A percentile compares a stretch with the other conserved stretches of the same genome.
These are phyloP conservation scores for Dendrocalamus latiflorus DNA, from an alignment of 202 grass and related monocot genomes.

Conservation along the genomic window DNA sequence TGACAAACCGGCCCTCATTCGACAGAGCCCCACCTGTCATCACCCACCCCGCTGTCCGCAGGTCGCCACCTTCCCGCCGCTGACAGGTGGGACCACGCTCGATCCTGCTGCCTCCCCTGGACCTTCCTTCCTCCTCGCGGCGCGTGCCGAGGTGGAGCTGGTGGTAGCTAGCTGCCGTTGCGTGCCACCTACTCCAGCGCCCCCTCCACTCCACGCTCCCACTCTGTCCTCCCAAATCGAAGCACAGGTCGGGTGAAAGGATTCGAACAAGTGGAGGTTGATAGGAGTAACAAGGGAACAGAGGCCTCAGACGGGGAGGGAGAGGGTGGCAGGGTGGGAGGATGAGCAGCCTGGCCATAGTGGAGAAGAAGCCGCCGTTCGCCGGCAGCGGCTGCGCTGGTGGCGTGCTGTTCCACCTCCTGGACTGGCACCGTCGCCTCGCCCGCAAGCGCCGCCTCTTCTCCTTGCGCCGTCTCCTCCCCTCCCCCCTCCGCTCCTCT, in stretches of 20 bases:
- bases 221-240: conserved; percentile 30
- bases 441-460: conserved; percentile 59
- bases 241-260: conserved; percentile 25
- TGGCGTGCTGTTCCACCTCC: conserved; percentile 74
- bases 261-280: not conserved
- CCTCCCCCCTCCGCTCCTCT: conserved; percentile 1
- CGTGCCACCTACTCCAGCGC: conserved; percentile 50
- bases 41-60: not conserved
- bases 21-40: not conserved
- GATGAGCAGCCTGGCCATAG: conserved; percentile 66
- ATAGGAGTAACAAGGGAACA: too few species aligned
- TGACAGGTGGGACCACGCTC: conserved; percentile 14
- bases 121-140: conserved; percentile 30
- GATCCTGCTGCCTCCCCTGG: not conserved
- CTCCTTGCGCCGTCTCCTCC: conserved; percentile 40
- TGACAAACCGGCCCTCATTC: accelerated
- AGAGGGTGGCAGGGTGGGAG: not conserved
- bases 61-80: not conserved
- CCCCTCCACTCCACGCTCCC: not conserved
- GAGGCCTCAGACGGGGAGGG: not conserved
- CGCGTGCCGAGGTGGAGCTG: conserved; percentile 35
- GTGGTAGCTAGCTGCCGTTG: conserved; percentile 28
- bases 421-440: conserved; percentile 83
- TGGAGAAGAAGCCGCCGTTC: conserved; percentile 58
- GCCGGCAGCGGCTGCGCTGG: conserved; percentile 53